Base-by-base conservation (phyloP, 176 grass and related monocot genomes). In the Avena eriantha region DNA sequence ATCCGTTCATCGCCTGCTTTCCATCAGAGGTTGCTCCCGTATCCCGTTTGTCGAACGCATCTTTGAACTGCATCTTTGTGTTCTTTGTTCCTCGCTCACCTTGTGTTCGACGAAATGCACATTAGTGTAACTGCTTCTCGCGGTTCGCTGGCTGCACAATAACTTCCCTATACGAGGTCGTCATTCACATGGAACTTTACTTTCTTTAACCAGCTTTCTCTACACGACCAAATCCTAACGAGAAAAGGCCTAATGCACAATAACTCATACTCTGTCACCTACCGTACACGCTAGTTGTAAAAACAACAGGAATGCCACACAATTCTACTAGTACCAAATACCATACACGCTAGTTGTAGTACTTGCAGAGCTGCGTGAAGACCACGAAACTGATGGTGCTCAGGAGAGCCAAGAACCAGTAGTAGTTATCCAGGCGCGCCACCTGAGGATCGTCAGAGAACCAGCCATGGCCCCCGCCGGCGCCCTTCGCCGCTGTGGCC, bases 361-460 rank as follows among this genome's bases (percentile, higher is more conserved):
- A 90, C 78, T 54, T 92, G 77, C 87, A 88, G 33, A 92, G 69
- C 87, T 84, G 77, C 1, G 76, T 73, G 77, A 91, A 98, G 4
- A 84, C 2, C 10, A 90, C 3, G 79, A 98, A 98, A 85, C 94
- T 94, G 77, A 94, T 19, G 81, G 59, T 85, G 86, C 97, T 88
- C 1, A 96, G 57, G 9, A 96, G 33, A 26, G 73, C 88, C 82
- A 98, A 77, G 86, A 96, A 88, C 90, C 90, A 96, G 58, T 94
- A 96, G 85, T 88, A 98, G 45, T 87, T 88, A 41, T 96, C 93
- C 0, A 98, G 88, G 53, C 49, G 87, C 19, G 85, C 79, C 58
- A 87, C 82, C 79, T 66, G 90, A 1, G 89, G 88, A 54, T 98
- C 92, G 63, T 98, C 94, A 13, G 94, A 94, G 88, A 98, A 94